Evolutionary conservation across 345 rosid species (phyloP).

Genomic region (Salix arbutifolia): DNA sequence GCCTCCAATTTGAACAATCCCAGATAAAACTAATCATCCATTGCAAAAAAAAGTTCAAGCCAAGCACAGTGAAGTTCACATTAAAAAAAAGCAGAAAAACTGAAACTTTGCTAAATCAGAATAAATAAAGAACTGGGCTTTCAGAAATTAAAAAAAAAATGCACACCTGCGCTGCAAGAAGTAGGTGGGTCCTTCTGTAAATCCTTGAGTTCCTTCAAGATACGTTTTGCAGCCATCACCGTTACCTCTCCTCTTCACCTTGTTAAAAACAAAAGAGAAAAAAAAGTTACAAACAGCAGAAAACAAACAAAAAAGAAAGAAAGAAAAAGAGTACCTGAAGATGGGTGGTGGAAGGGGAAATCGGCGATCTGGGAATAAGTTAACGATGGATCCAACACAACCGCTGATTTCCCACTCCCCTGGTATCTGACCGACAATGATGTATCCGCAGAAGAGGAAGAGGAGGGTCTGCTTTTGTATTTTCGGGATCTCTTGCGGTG

Average conservation of each 20-base stretch:
- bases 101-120: background rate
- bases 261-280: background rate
- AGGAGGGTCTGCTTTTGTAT: too few relatives aligned
- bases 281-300: background rate
- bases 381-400: background rate
- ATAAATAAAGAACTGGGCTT: background rate
- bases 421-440: background rate
- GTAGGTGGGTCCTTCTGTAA: conserved; percentile 48
- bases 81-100: background rate
- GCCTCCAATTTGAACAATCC: background rate
- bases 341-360: background rate
- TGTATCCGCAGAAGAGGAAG: background rate
- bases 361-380: conserved; percentile 9
- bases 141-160: background rate
- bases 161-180: conserved; percentile 44
- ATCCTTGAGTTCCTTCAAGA: conserved; percentile 47
- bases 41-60: background rate
- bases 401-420: conserved; percentile 7
- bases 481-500: background rate
- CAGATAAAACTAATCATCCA: background rate
- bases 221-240: conserved; percentile 44
- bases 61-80: background rate
- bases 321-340: background rate
- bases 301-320: background rate
- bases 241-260: background rate